Evolutionary conservation across 2,329 filamentous ascomycete genomes (phyloP), one percentile per base, ranked within the genome.

Genomic region (Akanthomyces lecanii): DNA sequence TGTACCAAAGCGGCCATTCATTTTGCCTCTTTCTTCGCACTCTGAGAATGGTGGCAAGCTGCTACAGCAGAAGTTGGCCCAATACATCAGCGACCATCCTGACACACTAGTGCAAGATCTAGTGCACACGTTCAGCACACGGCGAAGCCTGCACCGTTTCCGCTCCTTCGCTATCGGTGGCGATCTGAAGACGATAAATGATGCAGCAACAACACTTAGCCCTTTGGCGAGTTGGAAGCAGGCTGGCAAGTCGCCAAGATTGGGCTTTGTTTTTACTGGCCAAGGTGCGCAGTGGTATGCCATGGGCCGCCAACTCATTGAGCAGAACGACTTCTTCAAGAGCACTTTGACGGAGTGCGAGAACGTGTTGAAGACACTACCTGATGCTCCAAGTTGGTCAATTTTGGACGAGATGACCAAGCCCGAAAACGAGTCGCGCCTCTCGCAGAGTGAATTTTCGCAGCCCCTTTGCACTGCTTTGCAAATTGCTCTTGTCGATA

Each of bases 401-500:
- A 40, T 74, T 2, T 4, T 23, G 4, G 67, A 70, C 5, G 67
- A 73, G 60, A 56, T 73, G 2, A 52, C 61, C 4, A 61, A 60
- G 3, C 33, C 63, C 1, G 58, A 61, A 1, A 28, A 48, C 1
- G 48, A 61, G 2, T 66, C 64, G 0, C 63, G 65, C 0, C 45
- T 72, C 1, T 45, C 65, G 21, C 53, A 69, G 7, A 69, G 71
- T 0, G 70, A 68, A 8, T 55, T 72, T 8, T 71, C 72, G 1
- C 73, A 75, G 36, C 70, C 73, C 0, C 62, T 73, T 0, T 73
- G 71, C 23, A 73, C 72, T 0, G 72, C 69, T 0, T n/a, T 75
- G 0, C 69, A 75, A 52, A 63, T 73, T 2, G 63, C 67, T 0
- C 62, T 75, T 0, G 68, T 74, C 2, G 69, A 73, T 11, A 57